Evolutionary conservation across 371 early-diverging fungal species (phyloP).

Genomic region (Smittium mucronatum): DNA sequence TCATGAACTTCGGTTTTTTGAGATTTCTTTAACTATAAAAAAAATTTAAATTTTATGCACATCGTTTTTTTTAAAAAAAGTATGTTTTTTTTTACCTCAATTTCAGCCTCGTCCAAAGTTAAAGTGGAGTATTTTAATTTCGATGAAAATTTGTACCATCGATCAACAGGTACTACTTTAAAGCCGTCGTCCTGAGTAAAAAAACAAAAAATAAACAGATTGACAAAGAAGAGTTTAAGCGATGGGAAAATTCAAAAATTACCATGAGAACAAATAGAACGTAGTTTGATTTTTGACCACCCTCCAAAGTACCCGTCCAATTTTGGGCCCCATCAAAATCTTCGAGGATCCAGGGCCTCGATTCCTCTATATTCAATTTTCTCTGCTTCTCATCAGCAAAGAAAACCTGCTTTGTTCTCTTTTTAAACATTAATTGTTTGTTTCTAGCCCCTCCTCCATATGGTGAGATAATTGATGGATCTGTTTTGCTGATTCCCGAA

Average conservation of each 20-base stretch:
- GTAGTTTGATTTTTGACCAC: slow-evolving; percentile 60
- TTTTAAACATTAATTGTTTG: slow-evolving; percentile 67
- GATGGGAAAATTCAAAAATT: no score
- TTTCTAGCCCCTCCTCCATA: slow-evolving; percentile 64
- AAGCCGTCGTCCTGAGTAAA: slow-evolving; percentile 47
- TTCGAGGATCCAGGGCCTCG: slow-evolving; percentile 64
- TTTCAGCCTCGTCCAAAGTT: slow-evolving; percentile 87
- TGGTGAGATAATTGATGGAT: slow-evolving; percentile 62
- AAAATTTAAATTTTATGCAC: neutral
- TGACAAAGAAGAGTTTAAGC: neutral
- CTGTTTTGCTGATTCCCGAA: slow-evolving; percentile 49
- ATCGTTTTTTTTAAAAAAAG: neutral
- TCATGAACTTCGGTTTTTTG: slow-evolving; percentile 37
- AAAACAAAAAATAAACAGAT: neutral
- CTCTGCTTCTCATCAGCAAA: slow-evolving; percentile 60
- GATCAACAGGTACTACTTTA: slow-evolving; percentile 69
- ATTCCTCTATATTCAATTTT: slow-evolving; percentile 53
- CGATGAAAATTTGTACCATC: slow-evolving; percentile 84
- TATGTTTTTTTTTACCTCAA: slow-evolving; percentile 50
- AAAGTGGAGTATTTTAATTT: slow-evolving; percentile 66
- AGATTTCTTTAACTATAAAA: slow-evolving; percentile 1
- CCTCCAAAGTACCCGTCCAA: slow-evolving; percentile 64
- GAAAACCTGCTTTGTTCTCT: slow-evolving; percentile 64
- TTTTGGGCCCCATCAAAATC: slow-evolving; percentile 53
- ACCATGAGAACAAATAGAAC: slow-evolving; percentile 62